A percentile compares a stretch with the other conserved stretches of the same genome.
Evolutionary conservation across 2,329 filamentous ascomycete species (phyloP).

Genomic region (Arachnomyces sp.): DNA sequence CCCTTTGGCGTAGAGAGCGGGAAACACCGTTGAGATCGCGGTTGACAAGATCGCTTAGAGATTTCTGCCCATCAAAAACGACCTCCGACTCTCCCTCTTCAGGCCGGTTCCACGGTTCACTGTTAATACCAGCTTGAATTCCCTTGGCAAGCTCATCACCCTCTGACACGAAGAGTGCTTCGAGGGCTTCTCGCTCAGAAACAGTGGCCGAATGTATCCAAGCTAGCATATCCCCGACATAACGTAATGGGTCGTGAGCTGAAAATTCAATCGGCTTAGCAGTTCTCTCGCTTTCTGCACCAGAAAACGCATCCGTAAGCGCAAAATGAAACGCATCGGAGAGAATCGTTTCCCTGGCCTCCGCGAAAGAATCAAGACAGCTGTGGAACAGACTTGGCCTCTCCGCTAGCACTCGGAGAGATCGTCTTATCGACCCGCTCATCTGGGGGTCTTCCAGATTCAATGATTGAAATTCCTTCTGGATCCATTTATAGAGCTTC

Average conservation of each 20-base stretch:
- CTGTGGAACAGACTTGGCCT: constrained; percentile 84
- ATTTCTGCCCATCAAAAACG: constrained; percentile 70
- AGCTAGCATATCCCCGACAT: constrained; percentile 93
- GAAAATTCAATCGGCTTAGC: constrained; percentile 89
- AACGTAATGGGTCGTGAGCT: constrained; percentile 84
- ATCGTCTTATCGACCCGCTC: constrained; percentile 72
- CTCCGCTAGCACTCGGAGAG: constrained; percentile 80
- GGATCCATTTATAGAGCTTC: constrained; percentile 92
- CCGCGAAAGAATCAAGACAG: constrained; percentile 87
- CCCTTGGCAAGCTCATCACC: constrained; percentile 80
- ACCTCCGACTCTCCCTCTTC: constrained; percentile 50
- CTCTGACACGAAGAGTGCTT: constrained; percentile 83
- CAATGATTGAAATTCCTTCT: constrained; percentile 82
- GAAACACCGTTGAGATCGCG: constrained; percentile 75
- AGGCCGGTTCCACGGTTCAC: constrained; percentile 70
- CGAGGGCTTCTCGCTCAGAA: constrained; percentile 84
- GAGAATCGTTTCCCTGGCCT: constrained; percentile 76
- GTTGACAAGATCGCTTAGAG: constrained; percentile 78
- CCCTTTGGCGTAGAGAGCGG: constrained; percentile 75
- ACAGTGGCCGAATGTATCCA: constrained; percentile 94
- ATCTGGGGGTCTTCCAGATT: constrained; percentile 94
- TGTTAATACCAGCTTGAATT: constrained; percentile 70
- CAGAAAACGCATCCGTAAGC: constrained; percentile 63
- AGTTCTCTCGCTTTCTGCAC: constrained; percentile 51
- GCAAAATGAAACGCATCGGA: constrained; percentile 86